phyloP scores from a whole-genome alignment of 2,329 filamentous ascomycete genomes.

The Clonostachys byssicola region DNA sequence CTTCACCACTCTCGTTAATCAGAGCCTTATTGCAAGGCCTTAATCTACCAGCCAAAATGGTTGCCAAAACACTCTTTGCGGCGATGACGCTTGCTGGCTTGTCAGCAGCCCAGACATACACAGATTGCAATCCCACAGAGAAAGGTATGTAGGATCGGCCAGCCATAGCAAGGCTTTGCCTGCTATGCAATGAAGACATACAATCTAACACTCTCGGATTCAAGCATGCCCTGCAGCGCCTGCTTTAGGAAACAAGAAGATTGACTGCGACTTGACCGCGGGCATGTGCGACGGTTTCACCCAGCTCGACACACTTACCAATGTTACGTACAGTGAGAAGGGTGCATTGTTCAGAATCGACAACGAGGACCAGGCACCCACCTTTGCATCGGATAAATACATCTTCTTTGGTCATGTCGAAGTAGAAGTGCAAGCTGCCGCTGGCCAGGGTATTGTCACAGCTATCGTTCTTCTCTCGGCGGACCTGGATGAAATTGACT shows the following conservation, averaged over 20 bases:
- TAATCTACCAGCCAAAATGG: too few species aligned
- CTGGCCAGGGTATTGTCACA: constrained; percentile 83
- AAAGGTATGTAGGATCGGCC: constrained; percentile 27
- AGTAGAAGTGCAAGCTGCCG: constrained; percentile 71
- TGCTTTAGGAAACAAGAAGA: constrained; percentile 61
- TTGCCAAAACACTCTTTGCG: too few species aligned
- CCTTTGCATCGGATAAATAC: constrained; percentile 77
- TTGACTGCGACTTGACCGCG: constrained; percentile 71
- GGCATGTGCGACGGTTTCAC: constrained; percentile 58
- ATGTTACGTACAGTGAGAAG: constrained; percentile 37
- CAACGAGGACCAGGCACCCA: constrained; percentile 60
- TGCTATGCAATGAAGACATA: too few species aligned
- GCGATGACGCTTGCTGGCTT: too few species aligned
- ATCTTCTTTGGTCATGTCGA: constrained; percentile 95
- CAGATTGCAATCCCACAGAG: constrained; percentile 49
- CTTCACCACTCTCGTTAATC: too few species aligned
- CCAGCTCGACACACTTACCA: constrained; percentile 36
- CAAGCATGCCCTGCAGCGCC: constrained; percentile 67
- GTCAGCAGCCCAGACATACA: constrained; percentile 40
- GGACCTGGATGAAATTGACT: constrained; percentile 83
- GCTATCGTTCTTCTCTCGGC: constrained; percentile 88
- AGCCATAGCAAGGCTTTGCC: too few species aligned
- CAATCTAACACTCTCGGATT: too few species aligned
- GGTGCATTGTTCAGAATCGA: constrained; percentile 65
- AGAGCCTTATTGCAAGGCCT: too few species aligned